These are phyloP conservation scores for Westerdykella aurantiaca DNA, from an alignment of 2,329 filamentous ascomycete species.

Conservation along the genomic window DNA sequence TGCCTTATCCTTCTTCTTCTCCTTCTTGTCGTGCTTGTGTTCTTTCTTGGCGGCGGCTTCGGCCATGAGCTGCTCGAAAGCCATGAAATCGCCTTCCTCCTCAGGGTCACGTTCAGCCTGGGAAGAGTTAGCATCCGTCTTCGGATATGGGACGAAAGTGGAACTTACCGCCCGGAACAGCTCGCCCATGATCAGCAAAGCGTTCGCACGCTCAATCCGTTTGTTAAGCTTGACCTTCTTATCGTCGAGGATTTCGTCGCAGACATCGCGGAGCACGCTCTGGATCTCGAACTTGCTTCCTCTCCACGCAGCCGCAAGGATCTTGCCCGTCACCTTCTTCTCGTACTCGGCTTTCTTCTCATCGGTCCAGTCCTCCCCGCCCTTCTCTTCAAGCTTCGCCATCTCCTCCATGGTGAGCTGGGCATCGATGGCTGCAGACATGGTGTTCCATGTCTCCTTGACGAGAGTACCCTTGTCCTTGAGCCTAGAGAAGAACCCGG, in stretches of 20 bases:
- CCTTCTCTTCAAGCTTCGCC: slow-evolving; percentile 90
- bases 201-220: slow-evolving; percentile 84
- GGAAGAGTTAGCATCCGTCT: slow-evolving; percentile 3
- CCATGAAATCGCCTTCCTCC: slow-evolving; percentile 97
- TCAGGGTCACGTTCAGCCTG: slow-evolving; percentile 85
- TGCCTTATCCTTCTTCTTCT: slow-evolving; percentile 37
- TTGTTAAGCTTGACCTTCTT: slow-evolving; percentile 76
- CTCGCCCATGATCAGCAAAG: slow-evolving; percentile 79
- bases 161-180: slow-evolving; percentile 73
- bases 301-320: slow-evolving; percentile 91
- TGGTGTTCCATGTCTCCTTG: slow-evolving; percentile 98
- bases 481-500: slow-evolving; percentile 86
- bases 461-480: slow-evolving; percentile 96
- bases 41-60: slow-evolving; percentile 96
- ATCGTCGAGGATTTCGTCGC: slow-evolving; percentile 76
- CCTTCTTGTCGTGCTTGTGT: slow-evolving; percentile 67
- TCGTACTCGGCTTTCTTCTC: slow-evolving; percentile 96
- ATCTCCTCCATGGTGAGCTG: slow-evolving; percentile 99
- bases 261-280: slow-evolving; percentile 89
- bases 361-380: slow-evolving; percentile 96
- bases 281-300: slow-evolving; percentile 98
- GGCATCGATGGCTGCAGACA: slow-evolving; percentile 90
- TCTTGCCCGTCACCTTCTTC: slow-evolving; percentile 93
- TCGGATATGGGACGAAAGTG: background rate
- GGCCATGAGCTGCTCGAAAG: slow-evolving; percentile 95